Evolutionary conservation across 2,329 filamentous ascomycete genomes (phyloP), one percentile per base, ranked within the genome.

Genomic region (Thielaviopsis punctulata): DNA sequence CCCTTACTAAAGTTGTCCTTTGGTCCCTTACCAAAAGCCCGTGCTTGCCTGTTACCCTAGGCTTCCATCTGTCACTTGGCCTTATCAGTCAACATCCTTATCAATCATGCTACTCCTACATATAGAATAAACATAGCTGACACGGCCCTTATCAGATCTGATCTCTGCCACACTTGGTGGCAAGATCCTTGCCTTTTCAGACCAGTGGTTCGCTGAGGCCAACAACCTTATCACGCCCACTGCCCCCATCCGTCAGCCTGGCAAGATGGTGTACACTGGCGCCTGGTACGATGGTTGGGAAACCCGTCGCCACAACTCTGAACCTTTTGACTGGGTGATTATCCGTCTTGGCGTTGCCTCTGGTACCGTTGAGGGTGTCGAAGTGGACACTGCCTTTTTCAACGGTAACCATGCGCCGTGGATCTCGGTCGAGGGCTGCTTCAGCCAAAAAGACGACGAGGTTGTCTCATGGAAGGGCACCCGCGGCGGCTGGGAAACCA

Each of bases 311-410:
- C 80, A 84, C 67, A 84, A 84, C 64, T 61, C 69, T 10, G 74
- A 73, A 55, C 69, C 74, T 0, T 82, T 82, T 59, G 80, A 84
- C 68, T 84, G 78, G 72, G 79, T 80, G 19, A 69, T 82, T 55
- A 73, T 83, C 56, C 74, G 78, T 52, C 70, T 84, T 5, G 80
- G 80, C 47, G 80, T 84, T 36, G 76, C 82, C 9, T 85, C 80
- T 1, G 86, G 84, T 46, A 81, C 73, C 15, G 76, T 90, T 24
- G 73, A 77, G 55, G 86, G 86, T 15, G 70, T 89, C 47, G 86
- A 90, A 67, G 73, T 90, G 57, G 84, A 90, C 66, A 90, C 86
- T 2, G 79, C 83, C 48, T 86, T 81, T 69, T 92, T 90, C 72
- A 80, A 76, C 55, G 86, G 86, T 55, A 90, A 90, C 67, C 82